These are phyloP conservation scores for Circinella minor DNA, from an alignment of 371 early-diverging fungal genomes.

Conservation along the genomic window DNA sequence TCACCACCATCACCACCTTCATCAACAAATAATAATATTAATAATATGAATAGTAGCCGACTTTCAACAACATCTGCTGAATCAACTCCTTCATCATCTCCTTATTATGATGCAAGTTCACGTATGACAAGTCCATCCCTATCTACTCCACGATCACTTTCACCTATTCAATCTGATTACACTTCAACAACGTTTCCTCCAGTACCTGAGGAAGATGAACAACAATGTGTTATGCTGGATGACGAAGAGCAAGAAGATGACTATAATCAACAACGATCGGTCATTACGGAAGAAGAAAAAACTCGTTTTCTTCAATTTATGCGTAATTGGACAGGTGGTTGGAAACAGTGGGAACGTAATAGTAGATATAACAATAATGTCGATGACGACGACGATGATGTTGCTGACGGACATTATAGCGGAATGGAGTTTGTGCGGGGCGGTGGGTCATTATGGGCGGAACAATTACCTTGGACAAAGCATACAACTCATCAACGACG, in stretches of 20 bases:
- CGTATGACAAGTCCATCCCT: slow-evolving; percentile 11
- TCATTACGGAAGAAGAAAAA: slow-evolving; percentile 49
- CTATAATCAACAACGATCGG: not conserved
- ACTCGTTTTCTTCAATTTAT: slow-evolving; percentile 47
- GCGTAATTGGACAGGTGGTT: slow-evolving; percentile 53
- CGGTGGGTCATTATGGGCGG: slow-evolving; percentile 38
- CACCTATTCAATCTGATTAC: slow-evolving; percentile 14
- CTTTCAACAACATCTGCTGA: not conserved
- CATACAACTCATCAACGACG: not conserved
- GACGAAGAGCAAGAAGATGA: slow-evolving; percentile 12
- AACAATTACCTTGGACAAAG: slow-evolving; percentile 38
- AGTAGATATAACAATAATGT: not conserved
- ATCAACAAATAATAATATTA: too few species aligned
- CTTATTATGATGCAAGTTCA: slow-evolving; percentile 1
- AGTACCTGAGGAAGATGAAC: slow-evolving; percentile 19
- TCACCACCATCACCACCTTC: not conserved
- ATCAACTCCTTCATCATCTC: slow-evolving; percentile 13
- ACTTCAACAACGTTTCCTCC: slow-evolving; percentile 13
- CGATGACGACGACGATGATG: not conserved
- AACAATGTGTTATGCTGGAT: not conserved
- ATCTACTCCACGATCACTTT: slow-evolving; percentile 33
- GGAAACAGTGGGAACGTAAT: slow-evolving; percentile 31
- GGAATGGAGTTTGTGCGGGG: slow-evolving; percentile 9
- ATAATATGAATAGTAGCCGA: too few species aligned
- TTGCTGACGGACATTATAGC: slow-evolving; percentile 5